These are phyloP conservation scores for Alternaria longipes DNA, from an alignment of 2,329 filamentous ascomycete genomes.

Conservation along the genomic window DNA sequence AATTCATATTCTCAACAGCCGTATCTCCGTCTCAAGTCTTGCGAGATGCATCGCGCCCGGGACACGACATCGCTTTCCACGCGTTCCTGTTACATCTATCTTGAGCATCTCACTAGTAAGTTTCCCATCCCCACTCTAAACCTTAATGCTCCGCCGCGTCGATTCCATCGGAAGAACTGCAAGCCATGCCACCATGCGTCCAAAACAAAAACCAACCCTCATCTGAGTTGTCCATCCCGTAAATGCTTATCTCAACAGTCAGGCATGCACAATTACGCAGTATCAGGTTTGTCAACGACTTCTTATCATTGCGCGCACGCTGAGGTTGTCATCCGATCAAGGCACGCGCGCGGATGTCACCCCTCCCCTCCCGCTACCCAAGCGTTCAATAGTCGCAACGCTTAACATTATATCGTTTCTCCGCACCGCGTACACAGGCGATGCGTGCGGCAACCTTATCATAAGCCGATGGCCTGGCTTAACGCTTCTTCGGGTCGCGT, in stretches of 20 bases:
- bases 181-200: background rate
- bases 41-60: background rate
- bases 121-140: constrained; percentile 2
- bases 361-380: background rate
- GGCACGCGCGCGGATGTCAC: background rate
- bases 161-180: background rate
- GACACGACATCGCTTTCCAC: background rate
- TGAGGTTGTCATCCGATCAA: background rate
- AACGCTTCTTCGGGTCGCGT: background rate
- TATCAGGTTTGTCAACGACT: background rate
- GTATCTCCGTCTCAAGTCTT: background rate
- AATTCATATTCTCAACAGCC: background rate
- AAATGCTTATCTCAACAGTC: background rate
- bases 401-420: background rate
- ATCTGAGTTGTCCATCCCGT: background rate
- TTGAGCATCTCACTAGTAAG: background rate
- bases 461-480: background rate
- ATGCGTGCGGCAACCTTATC: background rate
- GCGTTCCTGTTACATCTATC: background rate
- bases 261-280: background rate
- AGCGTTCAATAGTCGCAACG: constrained; percentile 3
- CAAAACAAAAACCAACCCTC: background rate
- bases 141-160: background rate
- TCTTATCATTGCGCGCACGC: background rate
- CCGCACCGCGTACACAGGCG: background rate